Evolutionary conservation across 768 basidiomycete genomes (phyloP), one percentile per base, ranked within the genome.

Genomic region (Lentinus brumalis): DNA sequence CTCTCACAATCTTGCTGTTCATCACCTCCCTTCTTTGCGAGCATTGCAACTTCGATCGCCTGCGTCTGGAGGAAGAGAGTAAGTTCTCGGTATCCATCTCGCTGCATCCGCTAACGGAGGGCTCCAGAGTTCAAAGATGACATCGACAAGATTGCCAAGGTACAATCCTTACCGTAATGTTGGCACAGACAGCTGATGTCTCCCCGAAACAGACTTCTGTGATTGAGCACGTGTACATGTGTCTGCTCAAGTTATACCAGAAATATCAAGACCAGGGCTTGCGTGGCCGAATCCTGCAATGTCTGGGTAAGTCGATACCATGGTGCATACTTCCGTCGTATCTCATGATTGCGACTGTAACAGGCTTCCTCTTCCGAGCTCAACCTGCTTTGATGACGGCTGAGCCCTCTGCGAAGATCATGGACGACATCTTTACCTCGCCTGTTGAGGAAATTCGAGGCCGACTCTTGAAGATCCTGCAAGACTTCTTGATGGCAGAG

Each of bases 371-470:
- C 5, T 98, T 94, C 77, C 88, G 94, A 29, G 88, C 94, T 5
- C 91, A 96, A 66, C 96, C 97, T 2, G 89, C 89, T 0, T 75
- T 98, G 59, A 95, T 99, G 88, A 92, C 91, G 0, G 75, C 88
- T 65, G 87, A 90, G 4, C 77, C 81, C 12, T 95, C 95, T 1
- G 84, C 91, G 0, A 77, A 73, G 21, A 88, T 98, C 68, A 96
- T 98, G 93, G 94, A 97, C 70, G 82, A 81, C 2, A 91, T 96
- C 42, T 97, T 99, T 69, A 74, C 80, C 0, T 89, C 92, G 0
- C 68, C 81, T 0, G 88, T 93, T 50, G 83, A 88, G 62, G 91
- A 93, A 35, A 82, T 81, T 10, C 86, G 85, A 35, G 86, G 86
- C 18, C 85, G 89, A 26, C 71, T 98, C 7, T 77, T 98, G 46